Base-by-base conservation (phyloP, 2,329 filamentous ascomycete genomes). In the Coleophoma eucalyptorum region DNA sequence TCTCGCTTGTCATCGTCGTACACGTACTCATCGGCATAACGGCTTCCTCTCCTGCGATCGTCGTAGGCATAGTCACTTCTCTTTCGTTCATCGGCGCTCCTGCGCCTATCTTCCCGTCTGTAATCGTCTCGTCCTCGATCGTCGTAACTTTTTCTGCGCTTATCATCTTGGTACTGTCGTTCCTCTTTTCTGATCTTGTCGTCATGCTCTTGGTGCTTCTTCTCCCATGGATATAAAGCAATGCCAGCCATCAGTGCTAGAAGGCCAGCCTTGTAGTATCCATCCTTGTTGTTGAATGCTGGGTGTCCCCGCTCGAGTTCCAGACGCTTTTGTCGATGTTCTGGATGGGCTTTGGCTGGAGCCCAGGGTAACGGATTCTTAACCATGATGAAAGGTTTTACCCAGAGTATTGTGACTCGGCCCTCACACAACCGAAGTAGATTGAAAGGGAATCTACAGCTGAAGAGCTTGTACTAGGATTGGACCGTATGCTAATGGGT, bases 281-380 rank as follows among this genome's bases (percentile, higher is more conserved):
- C 32, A 7, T 53, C 51, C 35, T 51, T 55, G 19, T 49, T 48
- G 42, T 52, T 46, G 59, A 74, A 76, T 32, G 67, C 68, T 5
- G 55, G 49, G 52, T 63, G 57, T 31, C 70, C 58, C 56, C 71
- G 70, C 50, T 74, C 72, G 43, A 72, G 53, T 32, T 68, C 53
- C 50, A 75, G 73, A 53, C 69, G 67, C 20, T 34, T 20, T 16
- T 58, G 53, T 13, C 72, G 68, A 45, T 67, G 61, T n/a, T 71
- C 63, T 0, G 68, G 66, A 50, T 74, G 65, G 1, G 69, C 69
- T 16, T 62, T 64, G n/a, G 66, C 69, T 4, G 72, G 69, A 33
- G 68, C 64, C n/a, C 19, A 42, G 6, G 16, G 40, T 18, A 40
- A 19, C 4, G 40, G 16, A 21, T 42, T 42, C 40, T 42, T 42